These are phyloP conservation scores for Rhodotorula kratochvilovae DNA, from an alignment of 768 basidiomycete species.

Conservation along the genomic window DNA sequence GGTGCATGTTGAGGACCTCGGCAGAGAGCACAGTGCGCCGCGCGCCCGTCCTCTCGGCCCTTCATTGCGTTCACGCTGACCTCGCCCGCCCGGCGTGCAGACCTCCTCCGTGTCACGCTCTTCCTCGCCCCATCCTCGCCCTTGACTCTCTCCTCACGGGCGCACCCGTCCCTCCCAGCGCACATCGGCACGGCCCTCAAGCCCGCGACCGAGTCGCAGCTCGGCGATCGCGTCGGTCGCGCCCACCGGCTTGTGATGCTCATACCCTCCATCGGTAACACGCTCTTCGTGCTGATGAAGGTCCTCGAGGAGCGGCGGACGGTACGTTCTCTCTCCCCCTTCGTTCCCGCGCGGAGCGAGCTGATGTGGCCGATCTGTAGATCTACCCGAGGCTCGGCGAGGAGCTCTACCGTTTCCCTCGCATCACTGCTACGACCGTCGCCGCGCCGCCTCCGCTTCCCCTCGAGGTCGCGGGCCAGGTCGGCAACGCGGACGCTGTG, in stretches of 20 bases:
- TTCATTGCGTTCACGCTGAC: neutral
- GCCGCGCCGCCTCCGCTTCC: too few species aligned
- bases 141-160: neutral
- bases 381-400: neutral
- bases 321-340: neutral
- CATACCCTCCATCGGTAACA: neutral
- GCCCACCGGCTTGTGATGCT: conserved; percentile 1
- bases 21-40: neutral
- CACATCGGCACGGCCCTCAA: neutral
- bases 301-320: neutral
- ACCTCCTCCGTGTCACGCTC: neutral
- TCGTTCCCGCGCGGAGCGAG: too few species aligned
- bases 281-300: neutral
- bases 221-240: fast-evolving
- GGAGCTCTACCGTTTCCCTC: neutral
- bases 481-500: too few species aligned
- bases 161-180: neutral
- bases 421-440: too few species aligned
- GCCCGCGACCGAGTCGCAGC: neutral
- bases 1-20: neutral
- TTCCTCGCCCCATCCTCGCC: neutral
- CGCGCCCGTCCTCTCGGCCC: too few species aligned
- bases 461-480: too few species aligned
- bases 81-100: neutral
- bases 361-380: too few species aligned